These are phyloP conservation scores for Bacterosira constricta DNA, from an alignment of 108 stramenopile species.

Conservation along the genomic window DNA sequence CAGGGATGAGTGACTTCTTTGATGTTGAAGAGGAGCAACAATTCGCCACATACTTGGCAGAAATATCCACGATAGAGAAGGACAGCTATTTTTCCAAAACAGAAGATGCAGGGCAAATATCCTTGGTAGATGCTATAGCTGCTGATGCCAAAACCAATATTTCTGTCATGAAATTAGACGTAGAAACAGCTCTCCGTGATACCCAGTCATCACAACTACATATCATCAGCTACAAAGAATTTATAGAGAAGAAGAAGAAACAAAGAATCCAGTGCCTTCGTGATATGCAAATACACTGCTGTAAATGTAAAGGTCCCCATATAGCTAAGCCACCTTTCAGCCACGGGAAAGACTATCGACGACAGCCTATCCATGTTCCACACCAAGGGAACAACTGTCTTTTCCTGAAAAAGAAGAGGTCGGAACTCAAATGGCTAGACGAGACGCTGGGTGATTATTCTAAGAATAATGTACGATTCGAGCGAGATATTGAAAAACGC, in stretches of 20 bases:
- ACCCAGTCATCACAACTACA: conserved; percentile 19
- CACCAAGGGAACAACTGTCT: conserved; percentile 21
- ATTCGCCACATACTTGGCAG: background rate
- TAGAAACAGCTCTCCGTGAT: conserved; percentile 23
- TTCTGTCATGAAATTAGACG: conserved; percentile 28
- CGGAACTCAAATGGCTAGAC: conserved; percentile 36
- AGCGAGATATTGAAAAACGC: conserved; percentile 24
- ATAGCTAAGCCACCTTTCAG: conserved; percentile 46
- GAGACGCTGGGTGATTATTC: conserved; percentile 29
- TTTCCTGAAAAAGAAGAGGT: conserved; percentile 34
- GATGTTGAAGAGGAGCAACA: background rate
- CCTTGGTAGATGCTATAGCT: conserved; percentile 30
- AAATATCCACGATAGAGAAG: background rate
- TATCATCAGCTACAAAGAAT: conserved; percentile 31
- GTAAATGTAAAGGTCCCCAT: conserved; percentile 44
- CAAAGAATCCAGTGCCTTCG: conserved; percentile 36
- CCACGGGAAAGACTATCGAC: conserved; percentile 39
- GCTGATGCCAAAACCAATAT: conserved; percentile 25
- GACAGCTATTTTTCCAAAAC: background rate
- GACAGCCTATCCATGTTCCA: conserved; percentile 29
- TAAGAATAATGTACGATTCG: conserved; percentile 25
- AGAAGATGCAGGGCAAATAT: background rate
- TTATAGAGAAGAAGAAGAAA: conserved; percentile 37
- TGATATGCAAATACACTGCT: conserved; percentile 43
- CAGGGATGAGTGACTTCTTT: background rate